Percentiles rank a stretch among this genome's conserved stretches.
These are phyloP conservation scores for Ichthyophthirius multifiliis DNA, from an alignment of 169 alveolate genomes.

Conservation along the genomic window DNA sequence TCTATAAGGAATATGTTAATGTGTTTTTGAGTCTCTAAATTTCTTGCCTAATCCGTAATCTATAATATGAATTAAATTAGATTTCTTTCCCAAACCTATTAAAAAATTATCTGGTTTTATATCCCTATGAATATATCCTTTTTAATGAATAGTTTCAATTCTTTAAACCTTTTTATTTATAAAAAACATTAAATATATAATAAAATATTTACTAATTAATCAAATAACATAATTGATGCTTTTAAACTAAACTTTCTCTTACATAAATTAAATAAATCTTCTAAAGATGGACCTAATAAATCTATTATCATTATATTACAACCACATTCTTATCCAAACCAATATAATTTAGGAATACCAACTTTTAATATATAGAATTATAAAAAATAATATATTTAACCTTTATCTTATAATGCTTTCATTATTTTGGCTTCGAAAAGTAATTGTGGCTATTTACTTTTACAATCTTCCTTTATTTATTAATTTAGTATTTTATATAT, in stretches of 20 bases:
- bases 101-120: conserved; percentile 78
- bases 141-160: conserved; percentile 65
- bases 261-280: conserved; percentile 38
- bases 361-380: too few species aligned
- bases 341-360: conserved; percentile 41
- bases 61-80: conserved; percentile 47
- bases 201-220: conserved; percentile 37
- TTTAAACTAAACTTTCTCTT: conserved; percentile 39
- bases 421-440: conserved; percentile 55
- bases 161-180: conserved; percentile 45
- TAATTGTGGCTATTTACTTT: conserved; percentile 48
- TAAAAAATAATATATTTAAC: too few species aligned
- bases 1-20: conserved; percentile 72
- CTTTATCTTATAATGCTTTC: conserved; percentile 59
- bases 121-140: conserved; percentile 74
- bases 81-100: conserved; percentile 54
- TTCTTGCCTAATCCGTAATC: conserved; percentile 74
- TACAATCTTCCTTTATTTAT: conserved; percentile 28
- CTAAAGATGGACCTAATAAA: conserved; percentile 54
- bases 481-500: conserved; percentile 17
- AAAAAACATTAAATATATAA: not conserved
- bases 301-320: conserved; percentile 53
- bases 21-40: conserved; percentile 67
- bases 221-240: conserved; percentile 38
- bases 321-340: conserved; percentile 30